Percentiles rank a stretch among this genome's conserved stretches.
Evolutionary conservation across 1,139 yeast species (phyloP).

Genomic region (Kazachstania sp.): DNA sequence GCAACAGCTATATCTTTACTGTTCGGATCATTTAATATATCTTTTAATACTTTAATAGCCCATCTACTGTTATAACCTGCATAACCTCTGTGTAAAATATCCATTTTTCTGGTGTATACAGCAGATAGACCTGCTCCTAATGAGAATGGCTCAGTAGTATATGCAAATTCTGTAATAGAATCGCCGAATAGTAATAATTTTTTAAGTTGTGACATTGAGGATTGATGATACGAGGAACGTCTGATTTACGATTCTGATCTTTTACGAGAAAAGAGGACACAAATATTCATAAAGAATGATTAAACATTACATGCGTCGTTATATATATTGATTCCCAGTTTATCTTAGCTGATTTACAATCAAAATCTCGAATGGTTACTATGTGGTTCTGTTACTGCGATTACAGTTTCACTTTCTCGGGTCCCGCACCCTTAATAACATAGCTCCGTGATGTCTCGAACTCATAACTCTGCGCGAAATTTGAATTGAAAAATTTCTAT

Average conservation of each 20-base stretch:
- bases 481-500: no score
- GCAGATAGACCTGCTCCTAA: constrained; percentile 46
- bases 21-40: constrained; percentile 38
- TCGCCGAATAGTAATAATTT: constrained; percentile 60
- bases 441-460: not conserved
- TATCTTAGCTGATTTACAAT: no score
- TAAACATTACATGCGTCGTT: no score
- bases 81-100: constrained; percentile 52
- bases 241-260: no score
- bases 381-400: no score
- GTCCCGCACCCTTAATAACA: not conserved
- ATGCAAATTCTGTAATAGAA: constrained; percentile 54
- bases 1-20: constrained; percentile 41
- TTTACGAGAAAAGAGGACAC: no score
- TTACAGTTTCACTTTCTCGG: not conserved
- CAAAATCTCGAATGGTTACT: no score
- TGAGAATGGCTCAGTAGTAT: constrained; percentile 34
- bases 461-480: no score
- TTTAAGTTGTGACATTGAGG: constrained; percentile 15
- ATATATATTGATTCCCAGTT: no score
- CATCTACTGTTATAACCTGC: constrained; percentile 55
- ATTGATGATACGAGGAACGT: no score
- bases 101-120: constrained; percentile 44
- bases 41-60: constrained; percentile 41
- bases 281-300: no score